Conservation (phyloP, 192 early-diverging fungal species). For the Chytriomyces sp. region DNA sequence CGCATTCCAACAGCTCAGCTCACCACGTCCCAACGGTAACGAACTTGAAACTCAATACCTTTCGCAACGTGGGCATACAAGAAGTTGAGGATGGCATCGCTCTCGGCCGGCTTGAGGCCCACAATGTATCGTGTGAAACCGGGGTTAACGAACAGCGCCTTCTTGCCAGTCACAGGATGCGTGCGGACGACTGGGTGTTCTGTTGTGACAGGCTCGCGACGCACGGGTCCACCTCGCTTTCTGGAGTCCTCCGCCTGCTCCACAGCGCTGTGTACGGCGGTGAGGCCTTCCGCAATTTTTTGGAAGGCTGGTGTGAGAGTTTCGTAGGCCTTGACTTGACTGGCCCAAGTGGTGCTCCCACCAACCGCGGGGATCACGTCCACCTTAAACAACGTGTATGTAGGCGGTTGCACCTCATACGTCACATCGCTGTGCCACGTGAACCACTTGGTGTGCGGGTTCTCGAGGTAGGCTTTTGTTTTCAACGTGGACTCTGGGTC, state of each 20-base stretch:
- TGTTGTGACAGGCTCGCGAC: slow-evolving; percentile 28
- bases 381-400: slow-evolving; percentile 26
- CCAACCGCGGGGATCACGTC: slow-evolving; percentile 19
- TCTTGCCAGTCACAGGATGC: slow-evolving; percentile 72
- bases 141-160: slow-evolving; percentile 65
- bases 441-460: background rate
- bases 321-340: slow-evolving; percentile 17
- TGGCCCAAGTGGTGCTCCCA: slow-evolving; percentile 18
- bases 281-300: slow-evolving; percentile 59
- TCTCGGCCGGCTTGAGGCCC: slow-evolving; percentile 52
- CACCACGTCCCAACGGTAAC: slow-evolving; percentile 53
- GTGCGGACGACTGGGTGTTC: slow-evolving; percentile 57
- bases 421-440: slow-evolving; percentile 26
- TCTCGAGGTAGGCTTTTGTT: background rate
- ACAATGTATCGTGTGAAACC: slow-evolving; percentile 64
- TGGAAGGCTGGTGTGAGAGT: slow-evolving; percentile 53
- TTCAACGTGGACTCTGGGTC: slow-evolving; percentile 6
- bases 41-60: slow-evolving; percentile 58
- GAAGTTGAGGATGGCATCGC: slow-evolving; percentile 58
- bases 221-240: slow-evolving; percentile 22
- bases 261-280: slow-evolving; percentile 54
- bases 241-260: slow-evolving; percentile 32
- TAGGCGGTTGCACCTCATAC: slow-evolving; percentile 22
- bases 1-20: too few relatives aligned
- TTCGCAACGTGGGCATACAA: slow-evolving; percentile 58